Evolutionary conservation across 345 rosid genomes (phyloP), one percentile per base, ranked within the genome.

Genomic region (Clarkia xantiana): DNA sequence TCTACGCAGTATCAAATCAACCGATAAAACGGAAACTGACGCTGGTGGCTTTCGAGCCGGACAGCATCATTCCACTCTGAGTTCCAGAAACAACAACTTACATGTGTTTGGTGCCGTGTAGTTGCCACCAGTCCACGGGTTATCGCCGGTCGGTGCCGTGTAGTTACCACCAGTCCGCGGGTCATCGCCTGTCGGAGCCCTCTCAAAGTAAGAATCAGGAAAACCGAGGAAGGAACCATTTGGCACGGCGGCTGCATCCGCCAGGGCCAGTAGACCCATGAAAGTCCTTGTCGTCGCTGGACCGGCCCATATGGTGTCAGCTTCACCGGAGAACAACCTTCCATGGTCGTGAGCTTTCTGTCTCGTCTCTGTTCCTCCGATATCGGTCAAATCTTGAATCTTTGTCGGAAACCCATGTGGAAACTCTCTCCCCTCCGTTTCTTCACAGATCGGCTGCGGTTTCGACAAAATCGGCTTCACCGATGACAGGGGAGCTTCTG

Each of bases 401-500:
- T 52, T 56, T 54, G 43, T 18, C 7, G 16, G 54, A 10, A 63
- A 58, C 45, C 51, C 65, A 4, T 67, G 61, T 9, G 65, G 61
- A 57, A 52, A 72, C 48, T 58, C n/a, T n/a, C n/a, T n/a, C n/a
- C n/a, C 60, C 44, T 51, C 68, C 3, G 70, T 14, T 60, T 61
- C 66, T 43, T 16, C 15, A 48, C 61, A 59, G 68, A 73, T 61
- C 65, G 59, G 57, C 0, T 45, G 51, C 4, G 69, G 53, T 42
- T 49, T 52, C 3, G 71, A 71, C 47, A 15, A 69, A 45, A 57
- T 55, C 40, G 73, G 69, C 66, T 58, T 69, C 14, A 43, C 34
- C 13, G 79, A 84, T 50, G 81, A 73, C 39, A 58, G 45, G 14
- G 84, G 86, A 56, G 69, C 69, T 82, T 69, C 73, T 47, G 68